Evolutionary conservation across 345 rosid genomes (phyloP).

Genomic region (Brassica juncea): DNA sequence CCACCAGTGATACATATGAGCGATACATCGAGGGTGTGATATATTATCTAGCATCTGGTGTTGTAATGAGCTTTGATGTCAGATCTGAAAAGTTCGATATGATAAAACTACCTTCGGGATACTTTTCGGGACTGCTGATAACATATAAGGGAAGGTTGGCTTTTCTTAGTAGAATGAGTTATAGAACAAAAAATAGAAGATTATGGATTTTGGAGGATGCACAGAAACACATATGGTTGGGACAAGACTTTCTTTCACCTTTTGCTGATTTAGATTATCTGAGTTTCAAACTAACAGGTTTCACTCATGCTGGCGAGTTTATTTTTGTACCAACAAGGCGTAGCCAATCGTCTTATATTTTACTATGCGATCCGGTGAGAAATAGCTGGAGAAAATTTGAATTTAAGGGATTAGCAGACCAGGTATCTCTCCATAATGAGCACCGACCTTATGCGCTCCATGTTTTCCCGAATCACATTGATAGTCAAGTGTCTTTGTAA

Average conservation of each 20-base stretch:
- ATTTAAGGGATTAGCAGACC: not conserved
- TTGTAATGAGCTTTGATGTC: not conserved
- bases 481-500: not conserved
- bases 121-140: not conserved
- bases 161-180: not conserved
- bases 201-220: conserved; percentile 15
- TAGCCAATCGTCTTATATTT: not conserved
- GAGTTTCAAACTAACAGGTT: not conserved
- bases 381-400: not conserved
- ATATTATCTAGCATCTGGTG: not conserved
- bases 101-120: not conserved
- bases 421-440: not conserved
- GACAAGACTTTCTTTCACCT: not conserved
- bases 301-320: not conserved
- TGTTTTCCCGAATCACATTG: not conserved
- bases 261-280: not conserved
- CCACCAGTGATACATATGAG: not conserved
- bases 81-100: not conserved
- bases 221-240: not conserved
- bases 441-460: not conserved
- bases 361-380: not conserved
- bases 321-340: not conserved
- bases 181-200: not conserved
- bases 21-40: not conserved
- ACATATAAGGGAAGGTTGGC: not conserved